Percentiles rank a stretch among this genome's conserved stretches.
These are phyloP conservation scores for Helicocarpus griseus DNA, from an alignment of 2,329 filamentous ascomycete species.

Conservation along the genomic window DNA sequence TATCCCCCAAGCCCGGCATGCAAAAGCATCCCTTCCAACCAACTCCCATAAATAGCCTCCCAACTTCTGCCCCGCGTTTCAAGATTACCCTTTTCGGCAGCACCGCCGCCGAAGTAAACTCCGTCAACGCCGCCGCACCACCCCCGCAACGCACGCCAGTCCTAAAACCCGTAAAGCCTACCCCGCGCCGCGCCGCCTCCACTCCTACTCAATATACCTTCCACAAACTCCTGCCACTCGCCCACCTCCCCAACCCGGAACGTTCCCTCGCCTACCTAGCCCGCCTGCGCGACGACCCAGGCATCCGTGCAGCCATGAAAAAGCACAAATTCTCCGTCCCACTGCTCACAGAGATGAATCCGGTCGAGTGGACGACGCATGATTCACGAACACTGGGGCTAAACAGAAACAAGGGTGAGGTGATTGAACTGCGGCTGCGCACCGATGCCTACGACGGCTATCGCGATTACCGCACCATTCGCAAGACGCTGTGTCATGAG, in stretches of 20 bases:
- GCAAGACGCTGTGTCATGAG: conserved; percentile 90
- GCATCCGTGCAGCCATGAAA: conserved; percentile 74
- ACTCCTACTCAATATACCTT: conserved; percentile 59
- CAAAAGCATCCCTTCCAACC: conserved; percentile 36
- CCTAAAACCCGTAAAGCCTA: conserved; percentile 17
- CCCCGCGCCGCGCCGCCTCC: conserved; percentile 13
- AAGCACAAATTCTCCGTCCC: conserved; percentile 77
- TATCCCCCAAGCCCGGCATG: conserved; percentile 39
- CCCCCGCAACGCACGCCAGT: conserved; percentile 1
- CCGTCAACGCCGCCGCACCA: conserved; percentile 29
- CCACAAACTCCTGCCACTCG: conserved; percentile 61
- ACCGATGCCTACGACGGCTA: conserved; percentile 94
- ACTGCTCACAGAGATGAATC: conserved; percentile 92
- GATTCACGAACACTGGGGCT: conserved; percentile 75
- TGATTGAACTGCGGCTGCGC: conserved; percentile 80
- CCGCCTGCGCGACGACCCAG: conserved; percentile 69
- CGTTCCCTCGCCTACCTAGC: conserved; percentile 63
- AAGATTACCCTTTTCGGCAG: conserved; percentile 40
- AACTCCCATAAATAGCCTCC: conserved; percentile 25
- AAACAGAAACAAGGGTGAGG: conserved; percentile 79
- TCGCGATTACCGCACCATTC: conserved; percentile 81
- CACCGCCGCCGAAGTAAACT: conserved; percentile 31
- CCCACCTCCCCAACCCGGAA: conserved; percentile 66
- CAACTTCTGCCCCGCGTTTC: conserved; percentile 27
- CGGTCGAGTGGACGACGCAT: conserved; percentile 68